phyloP scores from a whole-genome alignment of 2,329 filamentous ascomycete genomes.

The Claviceps pazoutovae region DNA sequence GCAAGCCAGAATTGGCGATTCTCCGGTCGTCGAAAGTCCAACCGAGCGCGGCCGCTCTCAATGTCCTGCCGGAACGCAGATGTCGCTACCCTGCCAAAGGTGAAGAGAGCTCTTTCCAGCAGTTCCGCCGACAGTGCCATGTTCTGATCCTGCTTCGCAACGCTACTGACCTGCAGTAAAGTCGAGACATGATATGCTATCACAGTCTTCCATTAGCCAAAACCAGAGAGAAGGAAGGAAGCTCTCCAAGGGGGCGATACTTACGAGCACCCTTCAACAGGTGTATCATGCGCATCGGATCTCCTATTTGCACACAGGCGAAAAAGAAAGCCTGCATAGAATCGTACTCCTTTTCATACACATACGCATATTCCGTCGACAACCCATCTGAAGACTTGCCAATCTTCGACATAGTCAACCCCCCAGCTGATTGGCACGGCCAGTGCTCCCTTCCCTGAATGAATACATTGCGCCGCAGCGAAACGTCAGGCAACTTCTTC shows the following conservation, averaged over 20 bases:
- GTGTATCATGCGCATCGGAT: constrained; percentile 69
- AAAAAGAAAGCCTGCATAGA: constrained; percentile 65
- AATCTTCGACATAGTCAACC: constrained; percentile 63
- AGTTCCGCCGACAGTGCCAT: constrained; percentile 75
- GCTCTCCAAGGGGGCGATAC: constrained; percentile 8
- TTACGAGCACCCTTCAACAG: constrained; percentile 39
- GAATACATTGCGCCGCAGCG: constrained; percentile 66
- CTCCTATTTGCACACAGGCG: constrained; percentile 63
- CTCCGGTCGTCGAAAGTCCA: constrained; percentile 70
- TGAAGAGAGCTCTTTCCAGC: constrained; percentile 81
- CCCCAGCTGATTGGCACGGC: constrained; percentile 66
- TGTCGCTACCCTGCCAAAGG: constrained; percentile 77
- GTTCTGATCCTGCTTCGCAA: constrained; percentile 84
- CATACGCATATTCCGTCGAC: constrained; percentile 57
- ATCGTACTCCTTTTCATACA: constrained; percentile 63
- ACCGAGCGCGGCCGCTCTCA: constrained; percentile 60
- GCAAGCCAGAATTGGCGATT: constrained; percentile 90
- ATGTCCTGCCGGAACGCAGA: constrained; percentile 68
- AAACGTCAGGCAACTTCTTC: constrained; percentile 54
- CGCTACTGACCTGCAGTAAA: constrained; percentile 82
- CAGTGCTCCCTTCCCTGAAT: constrained; percentile 79
- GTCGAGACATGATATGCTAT: constrained; percentile 80
- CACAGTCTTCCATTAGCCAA: constrained; percentile 8
- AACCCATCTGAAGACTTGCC: constrained; percentile 33
- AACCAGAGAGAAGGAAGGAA: background rate